Percentiles rank a stretch among this genome's conserved stretches.
Conservation (phyloP, 371 early-diverging fungal species). For the Rhizomucor pusillus region DNA sequence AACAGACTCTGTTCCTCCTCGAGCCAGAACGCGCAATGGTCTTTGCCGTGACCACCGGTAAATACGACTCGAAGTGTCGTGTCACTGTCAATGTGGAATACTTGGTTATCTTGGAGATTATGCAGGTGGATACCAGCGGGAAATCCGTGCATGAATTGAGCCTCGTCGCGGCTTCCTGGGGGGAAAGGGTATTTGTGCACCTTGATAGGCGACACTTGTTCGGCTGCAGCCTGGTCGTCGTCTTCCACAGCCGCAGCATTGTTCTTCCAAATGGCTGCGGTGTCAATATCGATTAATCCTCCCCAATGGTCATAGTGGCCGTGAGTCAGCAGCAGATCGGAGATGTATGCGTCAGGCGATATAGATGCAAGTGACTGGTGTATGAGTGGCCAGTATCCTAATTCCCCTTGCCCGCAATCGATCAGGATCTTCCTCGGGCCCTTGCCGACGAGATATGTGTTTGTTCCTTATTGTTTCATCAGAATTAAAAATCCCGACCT, state of each 20-base stretch:
- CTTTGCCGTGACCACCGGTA: slow-evolving; percentile 84
- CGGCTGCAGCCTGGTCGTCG: slow-evolving; percentile 1
- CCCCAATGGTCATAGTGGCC: slow-evolving; percentile 84
- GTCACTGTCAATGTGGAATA: slow-evolving; percentile 57
- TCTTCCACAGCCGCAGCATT: background rate
- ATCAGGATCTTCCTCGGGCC: slow-evolving; percentile 71
- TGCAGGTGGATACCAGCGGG: slow-evolving; percentile 20
- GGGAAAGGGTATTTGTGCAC: slow-evolving; percentile 25
- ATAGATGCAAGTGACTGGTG: slow-evolving; percentile 40
- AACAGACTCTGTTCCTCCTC: slow-evolving; percentile 75
- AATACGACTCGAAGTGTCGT: slow-evolving; percentile 63
- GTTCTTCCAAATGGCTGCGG: no score
- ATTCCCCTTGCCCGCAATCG: slow-evolving; percentile 81
- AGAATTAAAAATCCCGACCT: background rate
- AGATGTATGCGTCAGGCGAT: slow-evolving; percentile 51
- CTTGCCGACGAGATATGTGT: slow-evolving; percentile 82
- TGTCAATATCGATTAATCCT: slow-evolving; percentile 40
- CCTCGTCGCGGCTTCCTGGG: slow-evolving; percentile 4
- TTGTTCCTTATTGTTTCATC: slow-evolving; percentile 59
- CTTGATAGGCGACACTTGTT: slow-evolving; percentile 14
- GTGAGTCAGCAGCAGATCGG: slow-evolving; percentile 81
- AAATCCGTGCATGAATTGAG: slow-evolving; percentile 19
- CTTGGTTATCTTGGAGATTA: slow-evolving; percentile 47
- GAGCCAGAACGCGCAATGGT: slow-evolving; percentile 75
- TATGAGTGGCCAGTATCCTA: slow-evolving; percentile 62